phyloP scores from a whole-genome alignment of 257 asterid species.

The Rehmannia glutinosa region DNA sequence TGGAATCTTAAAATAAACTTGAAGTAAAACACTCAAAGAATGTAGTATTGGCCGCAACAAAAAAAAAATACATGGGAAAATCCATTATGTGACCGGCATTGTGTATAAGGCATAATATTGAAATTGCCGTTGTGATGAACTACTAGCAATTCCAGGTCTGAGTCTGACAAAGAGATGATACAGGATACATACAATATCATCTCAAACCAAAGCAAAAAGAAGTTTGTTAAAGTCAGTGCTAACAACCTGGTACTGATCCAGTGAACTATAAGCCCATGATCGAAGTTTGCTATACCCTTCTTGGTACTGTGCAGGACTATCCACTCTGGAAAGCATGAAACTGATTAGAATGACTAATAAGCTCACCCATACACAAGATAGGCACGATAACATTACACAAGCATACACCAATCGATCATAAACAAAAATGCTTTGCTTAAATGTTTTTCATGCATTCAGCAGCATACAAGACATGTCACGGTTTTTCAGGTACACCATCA shows the following conservation, averaged over 20 bases:
- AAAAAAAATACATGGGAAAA: background rate
- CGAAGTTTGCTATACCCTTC: slow-evolving; percentile 90
- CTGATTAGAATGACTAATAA: background rate
- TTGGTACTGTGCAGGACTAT: slow-evolving; percentile 70
- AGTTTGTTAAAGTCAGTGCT: background rate
- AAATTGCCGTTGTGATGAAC: slow-evolving; percentile 3
- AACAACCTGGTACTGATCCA: slow-evolving; percentile 85
- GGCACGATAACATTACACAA: background rate
- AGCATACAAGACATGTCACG: background rate
- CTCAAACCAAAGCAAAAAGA: background rate
- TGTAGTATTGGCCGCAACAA: too few species aligned
- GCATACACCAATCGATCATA: background rate
- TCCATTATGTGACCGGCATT: slow-evolving; percentile 14
- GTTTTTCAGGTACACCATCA: background rate
- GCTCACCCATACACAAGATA: background rate
- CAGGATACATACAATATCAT: background rate
- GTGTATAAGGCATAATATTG: slow-evolving; percentile 40
- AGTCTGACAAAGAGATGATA: background rate
- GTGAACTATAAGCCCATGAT: slow-evolving; percentile 89
- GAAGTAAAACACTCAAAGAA: too few species aligned
- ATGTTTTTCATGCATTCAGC: background rate
- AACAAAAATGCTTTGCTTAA: background rate
- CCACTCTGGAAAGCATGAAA: slow-evolving; percentile 49
- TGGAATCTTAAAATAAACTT: too few species aligned
- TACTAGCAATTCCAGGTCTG: background rate